phyloP scores from a whole-genome alignment of 148 eudicot species.

The Nepenthes mirabilis region DNA sequence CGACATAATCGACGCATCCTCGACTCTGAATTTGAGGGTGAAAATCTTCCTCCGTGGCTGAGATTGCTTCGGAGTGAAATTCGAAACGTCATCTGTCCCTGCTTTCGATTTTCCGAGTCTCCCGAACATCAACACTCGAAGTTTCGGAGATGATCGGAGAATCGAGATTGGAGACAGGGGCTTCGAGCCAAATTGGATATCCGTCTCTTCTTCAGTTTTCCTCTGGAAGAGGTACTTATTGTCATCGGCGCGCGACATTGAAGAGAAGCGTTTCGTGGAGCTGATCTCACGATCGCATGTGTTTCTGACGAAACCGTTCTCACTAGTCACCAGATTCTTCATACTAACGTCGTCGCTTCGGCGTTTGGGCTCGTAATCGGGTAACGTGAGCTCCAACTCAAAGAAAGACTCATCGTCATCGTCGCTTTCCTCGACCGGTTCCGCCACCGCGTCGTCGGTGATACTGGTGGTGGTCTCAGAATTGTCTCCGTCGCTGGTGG shows the following conservation, averaged over 20 bases:
- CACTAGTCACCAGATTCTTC: no score
- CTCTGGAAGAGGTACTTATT: background rate
- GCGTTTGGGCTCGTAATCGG: constrained; percentile 12
- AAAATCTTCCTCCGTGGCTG: constrained; percentile 7
- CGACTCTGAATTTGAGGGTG: constrained; percentile 23
- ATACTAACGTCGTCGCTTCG: background rate
- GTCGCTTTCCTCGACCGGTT: constrained; percentile 9
- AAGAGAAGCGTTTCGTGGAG: background rate
- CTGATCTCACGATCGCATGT: background rate
- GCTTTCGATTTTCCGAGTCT: background rate
- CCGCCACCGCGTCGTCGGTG: constrained; percentile 9
- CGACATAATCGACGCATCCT: constrained; percentile 21
- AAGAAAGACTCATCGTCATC: constrained; percentile 59
- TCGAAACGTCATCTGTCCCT: constrained; percentile 9
- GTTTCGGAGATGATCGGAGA: constrained; percentile 23
- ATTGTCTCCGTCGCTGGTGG: background rate
- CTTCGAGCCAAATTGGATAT: constrained; percentile 3
- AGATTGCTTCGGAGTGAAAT: background rate
- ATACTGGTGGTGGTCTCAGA: background rate
- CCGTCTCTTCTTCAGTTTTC: background rate
- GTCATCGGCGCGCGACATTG: background rate
- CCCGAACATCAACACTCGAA: constrained; percentile 28
- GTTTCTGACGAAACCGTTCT: no score
- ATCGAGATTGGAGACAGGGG: constrained; percentile 33
- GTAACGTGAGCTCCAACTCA: constrained; percentile 47